Percentiles rank a stretch among this genome's conserved stretches.
phyloP scores from a whole-genome alignment of 352 stramenopile genomes.

The Aphanomyces euteiches region DNA sequence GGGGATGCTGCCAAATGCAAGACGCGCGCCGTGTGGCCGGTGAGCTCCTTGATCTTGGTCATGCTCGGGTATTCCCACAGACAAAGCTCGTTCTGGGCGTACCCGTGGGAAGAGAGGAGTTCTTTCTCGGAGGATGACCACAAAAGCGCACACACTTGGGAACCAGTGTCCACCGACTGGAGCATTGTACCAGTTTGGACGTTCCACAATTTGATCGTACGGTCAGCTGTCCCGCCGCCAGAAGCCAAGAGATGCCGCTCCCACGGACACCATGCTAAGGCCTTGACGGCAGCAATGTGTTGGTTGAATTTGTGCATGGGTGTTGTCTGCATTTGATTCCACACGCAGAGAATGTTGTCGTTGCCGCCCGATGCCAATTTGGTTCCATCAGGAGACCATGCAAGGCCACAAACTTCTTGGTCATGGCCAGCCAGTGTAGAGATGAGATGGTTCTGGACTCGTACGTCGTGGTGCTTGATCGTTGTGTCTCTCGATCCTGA shows the following conservation, averaged over 20 bases:
- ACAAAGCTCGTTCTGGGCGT: constrained; percentile 89
- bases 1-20: constrained; percentile 88
- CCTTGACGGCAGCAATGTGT: constrained; percentile 92
- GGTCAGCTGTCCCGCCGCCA: constrained; percentile 90
- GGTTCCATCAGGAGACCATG: constrained; percentile 86
- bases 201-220: constrained; percentile 96
- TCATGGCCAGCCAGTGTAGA: constrained; percentile 74
- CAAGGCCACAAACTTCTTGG: constrained; percentile 92
- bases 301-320: constrained; percentile 89
- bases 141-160: constrained; percentile 87
- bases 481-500: constrained; percentile 77
- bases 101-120: constrained; percentile 89
- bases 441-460: constrained; percentile 71
- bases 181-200: constrained; percentile 73
- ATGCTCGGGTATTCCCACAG: constrained; percentile 95
- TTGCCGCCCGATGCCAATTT: constrained; percentile 88
- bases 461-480: constrained; percentile 91
- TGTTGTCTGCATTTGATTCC: constrained; percentile 63
- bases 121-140: constrained; percentile 72
- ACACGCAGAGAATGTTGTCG: constrained; percentile 90
- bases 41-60: constrained; percentile 89
- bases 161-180: constrained; percentile 91
- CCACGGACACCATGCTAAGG: constrained; percentile 91
- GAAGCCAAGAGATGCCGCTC: constrained; percentile 87
- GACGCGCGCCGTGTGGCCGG: constrained; percentile 87